phyloP scores from a whole-genome alignment of 2,329 filamentous ascomycete genomes.

The Magnaporthiopsis incrustans region DNA sequence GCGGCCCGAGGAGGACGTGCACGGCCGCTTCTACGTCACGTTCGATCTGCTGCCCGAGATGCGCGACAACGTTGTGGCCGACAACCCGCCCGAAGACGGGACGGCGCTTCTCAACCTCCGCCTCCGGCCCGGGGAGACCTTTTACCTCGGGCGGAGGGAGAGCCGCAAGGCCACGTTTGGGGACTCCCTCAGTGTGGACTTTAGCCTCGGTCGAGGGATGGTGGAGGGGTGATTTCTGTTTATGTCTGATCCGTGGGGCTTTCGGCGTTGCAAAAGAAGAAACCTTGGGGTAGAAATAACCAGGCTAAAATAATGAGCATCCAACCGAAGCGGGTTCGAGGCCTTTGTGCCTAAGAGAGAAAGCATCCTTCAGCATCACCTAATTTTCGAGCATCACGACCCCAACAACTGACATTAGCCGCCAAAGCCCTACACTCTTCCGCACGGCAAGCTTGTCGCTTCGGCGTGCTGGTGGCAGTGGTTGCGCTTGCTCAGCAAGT shows the following conservation, averaged over 20 bases:
- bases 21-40: slow-evolving; percentile 8
- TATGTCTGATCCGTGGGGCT: neutral
- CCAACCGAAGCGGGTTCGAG: too few species aligned
- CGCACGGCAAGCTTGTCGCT: too few species aligned
- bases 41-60: slow-evolving; percentile 7
- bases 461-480: too few species aligned
- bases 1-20: slow-evolving; percentile 4
- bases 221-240: neutral
- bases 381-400: too few species aligned
- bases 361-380: too few species aligned
- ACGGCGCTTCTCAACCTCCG: slow-evolving; percentile 5
- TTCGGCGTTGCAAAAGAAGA: neutral
- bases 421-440: too few species aligned
- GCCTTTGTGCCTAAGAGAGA: too few species aligned
- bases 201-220: neutral
- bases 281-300: too few species aligned
- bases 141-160: slow-evolving; percentile 6
- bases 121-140: slow-evolving; percentile 1
- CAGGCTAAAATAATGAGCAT: too few species aligned
- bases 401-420: too few species aligned
- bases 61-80: neutral
- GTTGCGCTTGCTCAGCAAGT: too few species aligned
- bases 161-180: slow-evolving; percentile 5
- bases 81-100: slow-evolving; percentile 2
- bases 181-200: neutral